These are phyloP conservation scores for Stylosanthes scabra DNA, from an alignment of 331 rosid genomes.

Conservation along the genomic window DNA sequence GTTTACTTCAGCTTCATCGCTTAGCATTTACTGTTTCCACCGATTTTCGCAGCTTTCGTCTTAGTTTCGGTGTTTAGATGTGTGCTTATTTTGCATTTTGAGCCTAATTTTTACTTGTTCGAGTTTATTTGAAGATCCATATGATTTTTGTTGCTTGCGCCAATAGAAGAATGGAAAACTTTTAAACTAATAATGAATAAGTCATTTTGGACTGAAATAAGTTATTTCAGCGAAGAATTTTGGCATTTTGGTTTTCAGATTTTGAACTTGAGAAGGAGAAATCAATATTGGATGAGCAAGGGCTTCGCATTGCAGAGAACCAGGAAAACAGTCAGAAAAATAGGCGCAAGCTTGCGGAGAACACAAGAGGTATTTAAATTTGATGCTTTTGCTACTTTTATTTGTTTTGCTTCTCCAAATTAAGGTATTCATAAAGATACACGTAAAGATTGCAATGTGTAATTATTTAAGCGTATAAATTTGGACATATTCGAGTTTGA, in stretches of 20 bases:
- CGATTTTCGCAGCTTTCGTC: neutral
- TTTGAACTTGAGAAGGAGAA: constrained; percentile 98
- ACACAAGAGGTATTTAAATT: constrained; percentile 71
- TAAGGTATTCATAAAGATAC: constrained; percentile 17
- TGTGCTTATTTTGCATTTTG: constrained; percentile 1
- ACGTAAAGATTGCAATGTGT: constrained; percentile 7
- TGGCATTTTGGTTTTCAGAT: constrained; percentile 45
- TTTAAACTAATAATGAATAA: neutral
- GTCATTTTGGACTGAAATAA: neutral
- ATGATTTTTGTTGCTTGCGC: neutral
- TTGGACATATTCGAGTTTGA: neutral
- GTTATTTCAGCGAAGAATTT: neutral
- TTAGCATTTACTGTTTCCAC: neutral
- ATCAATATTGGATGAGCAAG: constrained; percentile 87
- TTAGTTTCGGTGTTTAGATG: neutral
- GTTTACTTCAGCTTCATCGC: constrained; percentile 5
- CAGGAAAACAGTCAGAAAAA: constrained; percentile 99
- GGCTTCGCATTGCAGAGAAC: constrained; percentile 92
- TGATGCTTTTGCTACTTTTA: constrained; percentile 10
- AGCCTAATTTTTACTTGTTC: neutral
- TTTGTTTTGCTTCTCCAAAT: neutral
- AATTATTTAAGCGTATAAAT: neutral
- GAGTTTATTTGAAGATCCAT: constrained; percentile 8
- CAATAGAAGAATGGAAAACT: too few species aligned
- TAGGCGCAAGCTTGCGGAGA: constrained; percentile 97